Evolutionary conservation across 2,329 filamentous ascomycete genomes (phyloP).

Genomic region (Fusarium domesticum): DNA sequence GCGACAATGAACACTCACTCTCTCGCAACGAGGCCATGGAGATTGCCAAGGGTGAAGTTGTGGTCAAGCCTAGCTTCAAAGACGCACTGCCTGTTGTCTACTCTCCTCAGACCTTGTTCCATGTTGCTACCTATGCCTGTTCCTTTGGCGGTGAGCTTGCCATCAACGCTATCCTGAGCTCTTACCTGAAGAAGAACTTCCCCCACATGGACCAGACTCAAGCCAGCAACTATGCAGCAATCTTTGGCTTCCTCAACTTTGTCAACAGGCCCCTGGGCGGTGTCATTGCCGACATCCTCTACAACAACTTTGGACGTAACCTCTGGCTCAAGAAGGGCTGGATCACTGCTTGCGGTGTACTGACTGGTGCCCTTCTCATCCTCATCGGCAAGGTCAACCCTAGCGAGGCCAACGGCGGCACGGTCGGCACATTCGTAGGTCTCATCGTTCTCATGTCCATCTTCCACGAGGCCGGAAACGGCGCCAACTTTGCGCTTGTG

Average conservation of each 20-base stretch:
- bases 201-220: conserved; percentile 54
- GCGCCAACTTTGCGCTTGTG: conserved; percentile 80
- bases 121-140: conserved; percentile 57
- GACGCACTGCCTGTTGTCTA: conserved; percentile 46
- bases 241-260: conserved; percentile 74
- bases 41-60: conserved; percentile 50
- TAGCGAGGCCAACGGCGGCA: conserved; percentile 43
- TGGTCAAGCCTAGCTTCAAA: conserved; percentile 55
- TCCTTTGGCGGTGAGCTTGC: conserved; percentile 63
- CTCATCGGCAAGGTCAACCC: conserved; percentile 63
- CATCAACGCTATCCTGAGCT: conserved; percentile 57
- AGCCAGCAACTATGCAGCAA: conserved; percentile 62
- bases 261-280: conserved; percentile 66
- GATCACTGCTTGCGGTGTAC: conserved; percentile 51
- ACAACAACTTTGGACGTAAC: conserved; percentile 36
- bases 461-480: conserved; percentile 82
- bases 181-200: conserved; percentile 60
- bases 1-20: conserved; percentile 46
- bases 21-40: conserved; percentile 52
- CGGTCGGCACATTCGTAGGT: conserved; percentile 63
- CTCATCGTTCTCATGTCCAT: conserved; percentile 74
- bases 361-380: conserved; percentile 59
- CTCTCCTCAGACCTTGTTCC: conserved; percentile 54
- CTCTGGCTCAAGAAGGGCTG: conserved; percentile 47
- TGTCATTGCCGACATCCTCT: conserved; percentile 50